phyloP scores from a whole-genome alignment of 805 yeast genomes.

The Suhomyces prunicola region DNA sequence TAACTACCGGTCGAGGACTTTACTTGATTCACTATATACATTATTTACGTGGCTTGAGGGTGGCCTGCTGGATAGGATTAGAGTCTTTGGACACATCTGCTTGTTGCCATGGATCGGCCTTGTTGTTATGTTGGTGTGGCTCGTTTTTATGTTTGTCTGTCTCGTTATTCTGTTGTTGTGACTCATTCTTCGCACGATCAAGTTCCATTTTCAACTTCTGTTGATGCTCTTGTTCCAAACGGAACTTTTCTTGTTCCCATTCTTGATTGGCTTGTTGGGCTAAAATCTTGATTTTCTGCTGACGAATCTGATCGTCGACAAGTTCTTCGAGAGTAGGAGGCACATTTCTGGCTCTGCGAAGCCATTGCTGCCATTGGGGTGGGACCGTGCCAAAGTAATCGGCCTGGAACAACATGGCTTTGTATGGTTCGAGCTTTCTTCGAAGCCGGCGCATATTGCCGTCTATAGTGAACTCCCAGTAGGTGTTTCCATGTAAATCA shows the following conservation, averaged over 20 bases:
- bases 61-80: slow-evolving; percentile 38
- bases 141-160: not conserved
- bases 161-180: slow-evolving; percentile 1
- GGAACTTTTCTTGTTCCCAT: slow-evolving; percentile 35
- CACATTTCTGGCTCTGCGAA: slow-evolving; percentile 55
- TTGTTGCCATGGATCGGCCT: slow-evolving; percentile 33
- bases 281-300: slow-evolving; percentile 47
- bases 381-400: slow-evolving; percentile 60
- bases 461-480: slow-evolving; percentile 73
- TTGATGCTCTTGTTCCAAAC: slow-evolving; percentile 32
- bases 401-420: slow-evolving; percentile 45
- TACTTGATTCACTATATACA: not conserved
- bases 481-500: slow-evolving; percentile 80
- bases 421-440: slow-evolving; percentile 58
- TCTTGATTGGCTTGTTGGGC: slow-evolving; percentile 46
- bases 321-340: slow-evolving; percentile 68
- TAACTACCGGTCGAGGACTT: not conserved
- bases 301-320: slow-evolving; percentile 53
- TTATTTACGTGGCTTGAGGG: slow-evolving; percentile 34
- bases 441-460: slow-evolving; percentile 53
- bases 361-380: slow-evolving; percentile 82
- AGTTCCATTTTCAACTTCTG: slow-evolving; percentile 31
- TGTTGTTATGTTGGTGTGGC: not conserved
- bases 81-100: slow-evolving; percentile 22
- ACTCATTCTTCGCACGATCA: slow-evolving; percentile 21